phyloP scores from a whole-genome alignment of 2,329 filamentous ascomycete genomes.

The Fusarium agapanthi region DNA sequence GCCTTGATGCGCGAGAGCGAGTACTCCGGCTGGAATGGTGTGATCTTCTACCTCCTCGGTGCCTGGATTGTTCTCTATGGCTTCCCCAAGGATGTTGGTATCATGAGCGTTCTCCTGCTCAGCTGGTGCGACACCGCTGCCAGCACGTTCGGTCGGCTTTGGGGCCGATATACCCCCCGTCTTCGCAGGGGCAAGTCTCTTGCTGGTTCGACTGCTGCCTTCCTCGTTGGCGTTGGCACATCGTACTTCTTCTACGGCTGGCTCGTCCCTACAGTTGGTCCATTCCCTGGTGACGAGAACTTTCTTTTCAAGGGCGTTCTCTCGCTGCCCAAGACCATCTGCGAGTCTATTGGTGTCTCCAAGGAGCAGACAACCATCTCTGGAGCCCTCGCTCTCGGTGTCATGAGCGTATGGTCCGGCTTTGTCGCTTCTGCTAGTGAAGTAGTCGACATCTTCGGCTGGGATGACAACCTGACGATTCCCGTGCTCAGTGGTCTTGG shows the following conservation, averaged over 20 bases:
- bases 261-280: constrained; percentile 74
- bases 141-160: constrained; percentile 90
- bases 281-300: constrained; percentile 73
- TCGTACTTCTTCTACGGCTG: constrained; percentile 90
- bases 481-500: constrained; percentile 88
- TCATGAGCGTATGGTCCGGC: constrained; percentile 89
- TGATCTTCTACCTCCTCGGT: constrained; percentile 95
- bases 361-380: constrained; percentile 68
- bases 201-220: constrained; percentile 87
- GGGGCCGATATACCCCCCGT: constrained; percentile 86
- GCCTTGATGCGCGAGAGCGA: constrained; percentile 98
- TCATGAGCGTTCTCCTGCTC: constrained; percentile 87
- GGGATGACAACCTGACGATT: constrained; percentile 98
- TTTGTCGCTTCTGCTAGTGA: constrained; percentile 89
- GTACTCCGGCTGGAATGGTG: constrained; percentile 92
- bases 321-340: constrained; percentile 69
- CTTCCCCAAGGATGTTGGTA: constrained; percentile 92
- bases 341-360: constrained; percentile 68
- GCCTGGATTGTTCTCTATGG: constrained; percentile 86
- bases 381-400: constrained; percentile 76
- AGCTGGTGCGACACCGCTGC: constrained; percentile 99
- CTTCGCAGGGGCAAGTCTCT: constrained; percentile 90
- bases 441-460: constrained; percentile 88
- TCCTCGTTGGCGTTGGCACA: constrained; percentile 81
- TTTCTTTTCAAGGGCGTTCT: constrained; percentile 83